Conservation (phyloP, 2,329 filamentous ascomycete genomes). For the Bipolaris gigantea region DNA sequence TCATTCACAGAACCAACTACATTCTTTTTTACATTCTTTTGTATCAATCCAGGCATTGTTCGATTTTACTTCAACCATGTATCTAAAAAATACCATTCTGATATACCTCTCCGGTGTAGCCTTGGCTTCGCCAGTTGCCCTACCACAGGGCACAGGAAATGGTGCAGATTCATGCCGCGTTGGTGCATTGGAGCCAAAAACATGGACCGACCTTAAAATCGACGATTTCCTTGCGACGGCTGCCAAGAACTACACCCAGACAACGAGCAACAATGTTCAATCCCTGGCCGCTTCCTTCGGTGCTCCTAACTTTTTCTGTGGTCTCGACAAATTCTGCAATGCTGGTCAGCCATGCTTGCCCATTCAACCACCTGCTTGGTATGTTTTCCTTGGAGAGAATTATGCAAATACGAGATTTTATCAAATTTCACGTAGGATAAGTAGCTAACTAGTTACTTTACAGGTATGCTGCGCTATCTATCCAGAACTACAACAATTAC, state of each 20-base stretch:
- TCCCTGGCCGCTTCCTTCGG: slow-evolving; percentile 9
- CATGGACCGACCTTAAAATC: slow-evolving; percentile 8
- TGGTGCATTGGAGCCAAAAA: not conserved
- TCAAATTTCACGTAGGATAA: no score
- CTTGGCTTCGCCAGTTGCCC: not conserved
- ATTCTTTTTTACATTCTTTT: not conserved
- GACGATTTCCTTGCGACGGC: slow-evolving; percentile 6
- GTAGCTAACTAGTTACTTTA: not conserved
- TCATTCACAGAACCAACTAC: not conserved
- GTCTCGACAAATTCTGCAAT: slow-evolving; percentile 13
- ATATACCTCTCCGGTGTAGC: not conserved
- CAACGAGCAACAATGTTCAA: slow-evolving; percentile 11
- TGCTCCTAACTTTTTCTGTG: slow-evolving; percentile 13
- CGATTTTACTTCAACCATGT: not conserved
- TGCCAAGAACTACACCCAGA: slow-evolving; percentile 5
- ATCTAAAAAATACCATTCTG: not conserved
- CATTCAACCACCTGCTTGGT: not conserved
- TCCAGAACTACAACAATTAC: slow-evolving; percentile 17
- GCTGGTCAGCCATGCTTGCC: slow-evolving; percentile 11
- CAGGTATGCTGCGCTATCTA: slow-evolving; percentile 10
- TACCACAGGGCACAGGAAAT: not conserved
- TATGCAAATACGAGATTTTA: no score
- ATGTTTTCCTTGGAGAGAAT: no score
- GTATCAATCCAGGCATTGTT: not conserved
- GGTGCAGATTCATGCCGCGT: not conserved